Percentiles rank a stretch among this genome's conserved stretches.
Evolutionary conservation across 805 yeast species (phyloP).

Genomic region (Limtongozyma cylindracea): DNA sequence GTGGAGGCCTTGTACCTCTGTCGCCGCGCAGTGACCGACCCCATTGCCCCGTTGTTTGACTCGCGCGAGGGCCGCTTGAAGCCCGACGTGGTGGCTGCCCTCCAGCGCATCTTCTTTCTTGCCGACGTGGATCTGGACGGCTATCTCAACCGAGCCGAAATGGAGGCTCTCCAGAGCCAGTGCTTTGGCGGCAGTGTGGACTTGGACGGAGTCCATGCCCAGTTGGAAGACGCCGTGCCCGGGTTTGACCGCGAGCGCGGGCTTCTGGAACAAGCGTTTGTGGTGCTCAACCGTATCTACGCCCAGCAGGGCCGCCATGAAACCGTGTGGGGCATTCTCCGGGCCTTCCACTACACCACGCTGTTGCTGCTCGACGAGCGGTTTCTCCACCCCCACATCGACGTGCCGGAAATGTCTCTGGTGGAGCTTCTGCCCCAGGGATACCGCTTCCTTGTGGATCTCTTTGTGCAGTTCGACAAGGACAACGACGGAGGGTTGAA

Average conservation of each 20-base stretch:
- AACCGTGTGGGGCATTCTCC: slow-evolving; percentile 83
- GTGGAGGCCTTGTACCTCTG: slow-evolving; percentile 85
- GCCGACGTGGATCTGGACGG: slow-evolving; percentile 89
- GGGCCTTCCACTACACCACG: slow-evolving; percentile 80
- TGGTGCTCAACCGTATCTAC: slow-evolving; percentile 52
- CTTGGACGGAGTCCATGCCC: too few relatives aligned
- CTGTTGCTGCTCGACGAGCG: slow-evolving; percentile 66
- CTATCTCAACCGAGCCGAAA: slow-evolving; percentile 41
- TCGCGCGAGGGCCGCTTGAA: slow-evolving; percentile 71
- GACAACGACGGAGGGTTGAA: slow-evolving; percentile 94
- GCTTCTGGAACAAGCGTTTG: slow-evolving; percentile 48
- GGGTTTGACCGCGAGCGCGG: slow-evolving; percentile 15
- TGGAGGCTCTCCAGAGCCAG: slow-evolving; percentile 38
- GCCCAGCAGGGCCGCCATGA: slow-evolving; percentile 90
- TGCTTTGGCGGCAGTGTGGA: slow-evolving; percentile 32
- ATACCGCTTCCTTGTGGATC: slow-evolving; percentile 72
- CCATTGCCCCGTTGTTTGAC: slow-evolving; percentile 80
- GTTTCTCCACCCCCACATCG: slow-evolving; percentile 56
- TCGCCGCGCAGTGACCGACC: slow-evolving; percentile 80
- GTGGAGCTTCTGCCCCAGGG: slow-evolving; percentile 89
- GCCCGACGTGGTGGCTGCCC: slow-evolving; percentile 50
- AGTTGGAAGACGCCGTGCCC: slow-evolving; percentile 5
- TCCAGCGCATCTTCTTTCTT: slow-evolving; percentile 59
- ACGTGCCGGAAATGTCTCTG: slow-evolving; percentile 47
- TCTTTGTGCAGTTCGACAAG: slow-evolving; percentile 68